Evolutionary conservation across 2,329 filamentous ascomycete species (phyloP).

Genomic region (Fusarium sp.): DNA sequence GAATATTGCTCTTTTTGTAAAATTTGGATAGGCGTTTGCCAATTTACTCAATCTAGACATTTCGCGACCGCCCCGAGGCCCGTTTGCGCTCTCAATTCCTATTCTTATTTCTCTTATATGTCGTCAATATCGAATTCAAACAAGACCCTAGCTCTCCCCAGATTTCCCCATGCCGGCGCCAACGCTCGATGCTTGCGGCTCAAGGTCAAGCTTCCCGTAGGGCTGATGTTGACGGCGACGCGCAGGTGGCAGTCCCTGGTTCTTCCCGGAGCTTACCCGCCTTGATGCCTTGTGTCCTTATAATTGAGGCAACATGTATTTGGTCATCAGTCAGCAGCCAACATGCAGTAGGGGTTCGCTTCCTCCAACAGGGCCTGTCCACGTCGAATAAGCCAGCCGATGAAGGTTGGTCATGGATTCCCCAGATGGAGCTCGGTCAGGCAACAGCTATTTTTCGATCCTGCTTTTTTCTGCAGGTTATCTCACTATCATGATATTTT

Average conservation of each 20-base stretch:
- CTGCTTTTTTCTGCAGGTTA: background rate
- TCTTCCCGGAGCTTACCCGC: background rate
- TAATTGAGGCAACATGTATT: slow-evolving; percentile 8
- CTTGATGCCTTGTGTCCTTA: slow-evolving; percentile 7
- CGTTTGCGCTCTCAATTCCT: slow-evolving; percentile 31
- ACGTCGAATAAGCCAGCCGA: slow-evolving; percentile 1
- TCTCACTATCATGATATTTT: slow-evolving; percentile 1
- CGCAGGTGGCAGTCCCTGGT: slow-evolving; percentile 21
- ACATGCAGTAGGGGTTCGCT: background rate
- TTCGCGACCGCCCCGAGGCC: slow-evolving; percentile 9
- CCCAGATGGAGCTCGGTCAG: background rate
- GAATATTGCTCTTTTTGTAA: background rate
- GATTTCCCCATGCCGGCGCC: slow-evolving; percentile 38
- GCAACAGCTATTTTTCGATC: slow-evolving; percentile 7
- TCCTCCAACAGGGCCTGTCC: background rate
- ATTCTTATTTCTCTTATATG: slow-evolving; percentile 6
- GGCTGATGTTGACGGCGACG: slow-evolving; percentile 40
- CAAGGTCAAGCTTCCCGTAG: slow-evolving; percentile 42
- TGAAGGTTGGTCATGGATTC: background rate
- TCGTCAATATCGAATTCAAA: slow-evolving; percentile 15
- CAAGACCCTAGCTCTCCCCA: slow-evolving; percentile 35
- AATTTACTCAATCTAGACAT: slow-evolving; percentile 7
- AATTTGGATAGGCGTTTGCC: background rate
- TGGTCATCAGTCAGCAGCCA: background rate
- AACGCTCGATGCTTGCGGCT: slow-evolving; percentile 44